Conservation (phyloP, 352 stramenopile species). For the Globisporangium sylvaticum region DNA sequence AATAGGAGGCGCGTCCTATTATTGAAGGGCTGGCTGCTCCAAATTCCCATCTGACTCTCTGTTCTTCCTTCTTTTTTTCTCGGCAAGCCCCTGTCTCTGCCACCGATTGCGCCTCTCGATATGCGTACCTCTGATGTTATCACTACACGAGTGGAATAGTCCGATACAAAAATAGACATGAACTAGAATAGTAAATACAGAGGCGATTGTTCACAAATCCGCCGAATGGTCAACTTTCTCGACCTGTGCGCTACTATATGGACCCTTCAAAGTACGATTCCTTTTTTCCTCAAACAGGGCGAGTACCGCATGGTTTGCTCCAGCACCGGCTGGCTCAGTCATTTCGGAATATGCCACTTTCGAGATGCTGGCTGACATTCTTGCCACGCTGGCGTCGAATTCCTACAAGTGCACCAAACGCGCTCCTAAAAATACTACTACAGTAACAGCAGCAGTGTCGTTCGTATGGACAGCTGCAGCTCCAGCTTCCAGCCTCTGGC, state of each 20-base stretch:
- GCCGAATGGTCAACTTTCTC: neutral
- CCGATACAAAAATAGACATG: too few relatives aligned
- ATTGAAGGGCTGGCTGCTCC: neutral
- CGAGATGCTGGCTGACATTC: too few relatives aligned
- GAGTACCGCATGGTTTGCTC: neutral
- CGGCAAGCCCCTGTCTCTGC: neutral
- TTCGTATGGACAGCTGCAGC: too few relatives aligned
- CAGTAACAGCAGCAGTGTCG: too few relatives aligned
- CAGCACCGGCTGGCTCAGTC: neutral
- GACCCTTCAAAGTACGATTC: slow-evolving; percentile 7
- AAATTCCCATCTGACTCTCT: neutral
- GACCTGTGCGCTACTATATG: neutral
- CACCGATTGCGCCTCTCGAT: neutral
- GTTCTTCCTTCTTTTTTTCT: neutral
- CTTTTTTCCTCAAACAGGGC: neutral
- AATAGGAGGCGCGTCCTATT: too few relatives aligned
- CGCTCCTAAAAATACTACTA: too few relatives aligned
- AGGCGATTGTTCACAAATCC: neutral
- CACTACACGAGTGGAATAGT: neutral
- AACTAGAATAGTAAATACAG: neutral
- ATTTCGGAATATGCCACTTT: too few relatives aligned
- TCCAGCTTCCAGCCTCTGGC: too few relatives aligned
- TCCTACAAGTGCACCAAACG: too few relatives aligned
- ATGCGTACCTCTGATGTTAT: neutral
- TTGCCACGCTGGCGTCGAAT: too few relatives aligned